Conservation (phyloP, 2,329 filamentous ascomycete species). For the Microcyclosporella mali region DNA sequence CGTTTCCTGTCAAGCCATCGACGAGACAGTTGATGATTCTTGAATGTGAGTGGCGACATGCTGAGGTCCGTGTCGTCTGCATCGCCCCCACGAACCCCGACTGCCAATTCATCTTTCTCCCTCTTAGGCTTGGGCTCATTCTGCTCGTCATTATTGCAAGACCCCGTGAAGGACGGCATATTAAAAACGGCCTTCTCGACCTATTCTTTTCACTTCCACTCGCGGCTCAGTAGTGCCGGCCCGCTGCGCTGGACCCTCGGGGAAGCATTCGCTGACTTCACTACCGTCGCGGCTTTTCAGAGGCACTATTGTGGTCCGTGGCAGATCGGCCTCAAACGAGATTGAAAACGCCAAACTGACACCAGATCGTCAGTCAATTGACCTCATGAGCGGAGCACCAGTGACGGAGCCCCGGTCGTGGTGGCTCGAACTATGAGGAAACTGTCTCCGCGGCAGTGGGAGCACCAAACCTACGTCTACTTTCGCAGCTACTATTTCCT, state of each 20-base stretch:
- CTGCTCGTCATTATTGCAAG: not conserved
- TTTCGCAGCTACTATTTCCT: not conserved
- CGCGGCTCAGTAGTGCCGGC: constrained; percentile 10
- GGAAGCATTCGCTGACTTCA: constrained; percentile 8
- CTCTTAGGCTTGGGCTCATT: not conserved
- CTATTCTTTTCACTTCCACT: constrained; percentile 7
- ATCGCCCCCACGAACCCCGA: not conserved
- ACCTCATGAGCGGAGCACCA: constrained; percentile 1
- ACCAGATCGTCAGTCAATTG: constrained; percentile 9
- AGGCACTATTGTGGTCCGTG: not conserved
- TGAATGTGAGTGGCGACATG: no score
- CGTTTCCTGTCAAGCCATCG: no score
- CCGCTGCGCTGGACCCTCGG: constrained; percentile 10
- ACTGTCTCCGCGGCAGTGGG: constrained; percentile 14
- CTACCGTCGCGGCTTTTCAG: constrained; percentile 7
- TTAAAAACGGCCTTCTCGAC: not conserved
- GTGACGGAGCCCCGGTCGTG: constrained; percentile 16
- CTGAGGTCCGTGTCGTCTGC: no score
- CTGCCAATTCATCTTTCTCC: not conserved
- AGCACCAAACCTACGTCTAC: constrained; percentile 13
- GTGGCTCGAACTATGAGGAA: constrained; percentile 12
- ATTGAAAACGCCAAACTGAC: constrained; percentile 16
- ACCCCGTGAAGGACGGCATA: not conserved
- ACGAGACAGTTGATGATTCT: no score
- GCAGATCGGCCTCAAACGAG: constrained; percentile 17